Percentiles rank a stretch among this genome's conserved stretches.
Evolutionary conservation across 257 asterid species (phyloP).

Genomic region (Orobanche coerulescens): DNA sequence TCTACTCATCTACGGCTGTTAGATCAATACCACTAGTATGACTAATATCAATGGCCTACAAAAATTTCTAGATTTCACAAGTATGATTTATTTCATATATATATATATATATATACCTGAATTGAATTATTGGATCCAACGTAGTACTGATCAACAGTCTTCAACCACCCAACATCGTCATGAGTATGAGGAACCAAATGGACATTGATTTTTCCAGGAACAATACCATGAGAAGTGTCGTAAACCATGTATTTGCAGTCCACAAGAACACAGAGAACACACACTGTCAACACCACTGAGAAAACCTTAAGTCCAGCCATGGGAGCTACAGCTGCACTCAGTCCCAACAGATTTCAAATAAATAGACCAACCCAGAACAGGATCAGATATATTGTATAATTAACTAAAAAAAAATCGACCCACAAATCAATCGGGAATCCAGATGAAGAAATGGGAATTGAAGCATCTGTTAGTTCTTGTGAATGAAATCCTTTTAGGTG

Average conservation of each 20-base stretch:
- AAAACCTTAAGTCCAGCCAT: slow-evolving; percentile 32
- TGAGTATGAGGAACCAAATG: slow-evolving; percentile 95
- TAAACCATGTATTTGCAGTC: slow-evolving; percentile 72
- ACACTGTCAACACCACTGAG: slow-evolving; percentile 28
- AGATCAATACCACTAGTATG: too few relatives aligned
- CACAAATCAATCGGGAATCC: slow-evolving; percentile 16
- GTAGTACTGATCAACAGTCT: slow-evolving; percentile 93
- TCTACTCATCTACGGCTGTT: too few relatives aligned
- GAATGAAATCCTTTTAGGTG: too few relatives aligned
- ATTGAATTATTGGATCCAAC: slow-evolving; percentile 86
- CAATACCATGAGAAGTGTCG: slow-evolving; percentile 61
- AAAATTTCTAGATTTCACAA: too few relatives aligned
- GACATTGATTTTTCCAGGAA: slow-evolving; percentile 68
- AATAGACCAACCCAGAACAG: slow-evolving; percentile 18
- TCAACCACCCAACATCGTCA: slow-evolving; percentile 98
- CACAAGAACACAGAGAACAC: slow-evolving; percentile 28
- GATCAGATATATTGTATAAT: neutral
- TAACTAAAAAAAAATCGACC: neutral
- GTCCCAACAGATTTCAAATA: neutral
- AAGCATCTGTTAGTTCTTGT: too few relatives aligned
- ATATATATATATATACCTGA: slow-evolving; percentile 53
- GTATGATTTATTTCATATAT: too few relatives aligned
- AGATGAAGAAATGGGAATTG: neutral
- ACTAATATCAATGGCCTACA: too few relatives aligned
- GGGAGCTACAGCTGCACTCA: slow-evolving; percentile 18